phyloP scores from a whole-genome alignment of 2,329 filamentous ascomycete genomes.

The Lecanosticta acicola region DNA sequence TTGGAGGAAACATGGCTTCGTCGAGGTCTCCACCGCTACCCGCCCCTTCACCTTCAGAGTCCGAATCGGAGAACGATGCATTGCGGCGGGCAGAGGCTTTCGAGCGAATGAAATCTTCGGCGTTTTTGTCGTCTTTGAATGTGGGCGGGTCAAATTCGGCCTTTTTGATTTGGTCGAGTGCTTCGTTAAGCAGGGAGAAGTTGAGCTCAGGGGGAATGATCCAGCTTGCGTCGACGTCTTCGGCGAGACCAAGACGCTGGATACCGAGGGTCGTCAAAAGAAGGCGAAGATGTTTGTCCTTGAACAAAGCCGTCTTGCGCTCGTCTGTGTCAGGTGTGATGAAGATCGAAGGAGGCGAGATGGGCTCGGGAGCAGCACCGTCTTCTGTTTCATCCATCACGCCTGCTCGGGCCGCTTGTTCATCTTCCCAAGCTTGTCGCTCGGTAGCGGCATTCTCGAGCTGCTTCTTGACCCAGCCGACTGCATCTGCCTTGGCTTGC shows the following conservation, averaged over 20 bases:
- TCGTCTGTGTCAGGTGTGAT: constrained; percentile 61
- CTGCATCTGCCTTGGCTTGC: constrained; percentile 66
- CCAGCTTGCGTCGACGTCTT: constrained; percentile 74
- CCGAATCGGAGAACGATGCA: constrained; percentile 55
- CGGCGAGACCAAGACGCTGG: constrained; percentile 58
- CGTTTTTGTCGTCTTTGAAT: constrained; percentile 68
- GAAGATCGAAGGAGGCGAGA: constrained; percentile 47
- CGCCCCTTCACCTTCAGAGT: constrained; percentile 44
- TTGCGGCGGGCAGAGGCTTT: constrained; percentile 50
- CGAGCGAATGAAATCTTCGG: constrained; percentile 73
- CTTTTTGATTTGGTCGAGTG: constrained; percentile 66
- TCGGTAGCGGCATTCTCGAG: constrained; percentile 64
- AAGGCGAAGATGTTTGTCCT: constrained; percentile 79
- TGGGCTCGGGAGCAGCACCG: constrained; percentile 20
- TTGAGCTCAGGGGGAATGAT: constrained; percentile 62
- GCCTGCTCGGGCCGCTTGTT: constrained; percentile 55
- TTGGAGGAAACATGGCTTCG: constrained; percentile 28
- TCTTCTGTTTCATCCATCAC: constrained; percentile 29
- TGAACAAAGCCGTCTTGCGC: constrained; percentile 72
- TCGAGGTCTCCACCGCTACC: constrained; percentile 21
- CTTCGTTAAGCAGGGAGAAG: constrained; percentile 61
- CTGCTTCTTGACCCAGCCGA: constrained; percentile 76
- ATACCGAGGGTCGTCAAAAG: constrained; percentile 74
- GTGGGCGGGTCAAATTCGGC: constrained; percentile 71
- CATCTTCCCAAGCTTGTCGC: constrained; percentile 70